A percentile compares a stretch with the other conserved stretches of the same genome.
Conservation (phyloP, 2,329 filamentous ascomycete species). For the Pezicula rhizophila region DNA sequence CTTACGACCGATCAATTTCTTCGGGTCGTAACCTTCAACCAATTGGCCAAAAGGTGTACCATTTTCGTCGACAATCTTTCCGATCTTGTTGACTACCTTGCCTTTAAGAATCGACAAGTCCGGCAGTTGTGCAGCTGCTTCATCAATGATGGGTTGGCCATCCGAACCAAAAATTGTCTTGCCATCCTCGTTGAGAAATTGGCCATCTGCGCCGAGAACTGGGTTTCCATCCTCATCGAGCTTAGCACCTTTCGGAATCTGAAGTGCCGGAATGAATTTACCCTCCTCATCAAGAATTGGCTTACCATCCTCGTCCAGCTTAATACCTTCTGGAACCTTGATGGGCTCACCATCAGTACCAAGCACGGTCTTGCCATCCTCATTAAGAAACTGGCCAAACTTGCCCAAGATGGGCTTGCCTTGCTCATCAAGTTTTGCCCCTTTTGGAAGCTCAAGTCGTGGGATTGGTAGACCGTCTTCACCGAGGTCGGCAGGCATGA, state of each 20-base stretch:
- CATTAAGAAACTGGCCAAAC: too few species aligned
- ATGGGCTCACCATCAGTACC: too few species aligned
- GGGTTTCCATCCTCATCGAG: background rate
- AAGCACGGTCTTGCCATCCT: too few species aligned
- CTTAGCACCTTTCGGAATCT: background rate
- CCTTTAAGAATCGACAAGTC: slow-evolving; percentile 38
- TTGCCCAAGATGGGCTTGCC: too few species aligned
- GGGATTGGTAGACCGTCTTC: slow-evolving; percentile 15
- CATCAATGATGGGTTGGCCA: background rate
- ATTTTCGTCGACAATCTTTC: slow-evolving; percentile 43
- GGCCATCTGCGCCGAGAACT: too few species aligned
- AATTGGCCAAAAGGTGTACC: slow-evolving; percentile 54
- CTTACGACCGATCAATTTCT: slow-evolving; percentile 58
- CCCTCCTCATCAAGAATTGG: slow-evolving; percentile 13
- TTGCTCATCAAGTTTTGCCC: background rate
- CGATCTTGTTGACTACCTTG: slow-evolving; percentile 49
- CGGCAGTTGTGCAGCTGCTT: slow-evolving; percentile 3
- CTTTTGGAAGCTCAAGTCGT: slow-evolving; percentile 7
- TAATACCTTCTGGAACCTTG: too few species aligned
- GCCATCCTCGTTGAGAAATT: too few species aligned
- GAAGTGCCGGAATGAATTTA: too few species aligned
- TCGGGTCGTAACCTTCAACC: slow-evolving; percentile 52
- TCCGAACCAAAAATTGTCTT: background rate
- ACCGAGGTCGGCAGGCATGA: background rate
- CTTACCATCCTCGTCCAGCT: too few species aligned